phyloP scores from a whole-genome alignment of 352 stramenopile species.

The Globisporangium lucens region DNA sequence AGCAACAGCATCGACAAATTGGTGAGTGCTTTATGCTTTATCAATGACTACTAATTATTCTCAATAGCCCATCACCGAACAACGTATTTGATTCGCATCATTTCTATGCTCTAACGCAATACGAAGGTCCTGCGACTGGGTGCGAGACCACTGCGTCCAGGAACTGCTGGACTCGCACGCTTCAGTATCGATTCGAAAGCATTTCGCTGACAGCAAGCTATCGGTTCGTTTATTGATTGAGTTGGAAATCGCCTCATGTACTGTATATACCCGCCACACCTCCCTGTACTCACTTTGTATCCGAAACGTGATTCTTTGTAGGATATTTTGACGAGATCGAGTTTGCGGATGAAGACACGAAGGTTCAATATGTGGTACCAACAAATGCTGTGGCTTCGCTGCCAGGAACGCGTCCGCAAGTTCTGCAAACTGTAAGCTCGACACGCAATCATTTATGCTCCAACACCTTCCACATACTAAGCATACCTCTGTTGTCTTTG shows the following conservation, averaged over 20 bases:
- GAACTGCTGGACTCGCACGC: constrained; percentile 26
- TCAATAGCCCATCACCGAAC: background rate
- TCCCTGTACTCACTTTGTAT: background rate
- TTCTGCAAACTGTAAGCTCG: constrained; percentile 51
- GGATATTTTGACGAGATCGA: constrained; percentile 15
- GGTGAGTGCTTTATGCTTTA: background rate
- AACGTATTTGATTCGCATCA: no score
- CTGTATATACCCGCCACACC: background rate
- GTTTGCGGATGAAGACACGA: background rate
- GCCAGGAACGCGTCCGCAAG: constrained; percentile 19
- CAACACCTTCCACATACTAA: background rate
- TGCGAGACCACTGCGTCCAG: constrained; percentile 48
- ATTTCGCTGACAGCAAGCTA: constrained; percentile 41
- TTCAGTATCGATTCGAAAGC: constrained; percentile 28
- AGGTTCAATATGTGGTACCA: constrained; percentile 30
- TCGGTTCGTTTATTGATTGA: constrained; percentile 20
- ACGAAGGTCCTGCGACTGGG: constrained; percentile 28
- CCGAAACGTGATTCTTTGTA: constrained; percentile 6
- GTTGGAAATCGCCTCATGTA: no score
- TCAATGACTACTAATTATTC: background rate
- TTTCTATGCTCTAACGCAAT: constrained; percentile 7
- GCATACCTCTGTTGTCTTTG: background rate
- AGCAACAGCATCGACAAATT: constrained; percentile 3
- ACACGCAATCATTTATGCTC: background rate
- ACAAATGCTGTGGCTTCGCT: constrained; percentile 21